Base-by-base conservation (phyloP, 306 rosid genomes). In the Ceratonia siliqua region DNA sequence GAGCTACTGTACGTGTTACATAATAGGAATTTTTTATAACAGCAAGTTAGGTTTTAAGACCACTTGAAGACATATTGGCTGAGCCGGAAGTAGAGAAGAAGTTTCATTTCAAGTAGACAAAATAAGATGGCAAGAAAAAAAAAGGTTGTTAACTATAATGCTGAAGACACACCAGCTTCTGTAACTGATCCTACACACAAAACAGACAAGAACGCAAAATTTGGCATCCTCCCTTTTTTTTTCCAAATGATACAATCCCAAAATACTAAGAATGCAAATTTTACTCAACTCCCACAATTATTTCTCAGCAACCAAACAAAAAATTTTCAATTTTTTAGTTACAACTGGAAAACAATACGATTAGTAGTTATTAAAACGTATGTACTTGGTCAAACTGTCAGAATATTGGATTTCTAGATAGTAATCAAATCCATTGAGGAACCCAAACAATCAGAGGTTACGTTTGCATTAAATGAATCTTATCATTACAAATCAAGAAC, bases 161-260 rank as follows among this genome's bases (percentile, higher is more conserved):
- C 81, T 36, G 72, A 43, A 50, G 62, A 62, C 30, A 62, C 30
- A 62, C 67, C 24, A 52, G 45, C 73, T 78, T 70, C 54, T 5
- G 15, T 1, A 57, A 30, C 32, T 17, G 62, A 56, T 52, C 49
- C 49, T 63, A 24, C 53, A 46, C 28, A 38, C 6, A 65, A 25
- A 17, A 45, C 18, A 62, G 14, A 22, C 3, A 18, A 3, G 3
- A 1, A 1, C 20, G 30, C 43, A 32, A 50, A 30, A 24, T 6
- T 36, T 15, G 65, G 64, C n/a, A 62, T 62, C 11, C 49, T 30
- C 69, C 49, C 43, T 43, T 72, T 55, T 55, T 43, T 73, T 57
- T 25, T 17, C 56, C 79, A 79, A 73, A 57, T 7, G 11, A 13
- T 8, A 39, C 28, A 66, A 45, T 46, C n/a, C 48, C 41, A 39